Conservation (phyloP, 139 green algal genomes). For the Monoraphidium neglectum region DNA sequence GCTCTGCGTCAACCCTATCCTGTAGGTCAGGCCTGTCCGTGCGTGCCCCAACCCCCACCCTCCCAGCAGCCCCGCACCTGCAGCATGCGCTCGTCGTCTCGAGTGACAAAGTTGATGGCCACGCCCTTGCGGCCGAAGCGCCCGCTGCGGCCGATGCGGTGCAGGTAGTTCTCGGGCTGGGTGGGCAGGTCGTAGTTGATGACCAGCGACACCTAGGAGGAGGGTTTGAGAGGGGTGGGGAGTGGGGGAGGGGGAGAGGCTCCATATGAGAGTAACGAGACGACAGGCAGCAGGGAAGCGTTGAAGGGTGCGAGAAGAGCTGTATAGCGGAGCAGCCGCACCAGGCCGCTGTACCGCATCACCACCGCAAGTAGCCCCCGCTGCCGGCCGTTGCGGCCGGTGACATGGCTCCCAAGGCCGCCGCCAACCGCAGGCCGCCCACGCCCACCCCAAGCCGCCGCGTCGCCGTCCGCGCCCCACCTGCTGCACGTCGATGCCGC, state of each 20-base stretch:
- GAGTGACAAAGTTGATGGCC: constrained; percentile 99
- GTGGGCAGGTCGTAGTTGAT: constrained; percentile 99
- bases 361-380: not conserved
- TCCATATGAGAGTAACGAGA: not conserved
- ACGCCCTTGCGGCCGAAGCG: constrained; percentile 98
- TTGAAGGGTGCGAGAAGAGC: too few relatives aligned
- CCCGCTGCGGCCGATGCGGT: constrained; percentile 94
- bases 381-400: too few relatives aligned
- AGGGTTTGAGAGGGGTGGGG: not conserved
- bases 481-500: constrained; percentile 99
- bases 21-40: not conserved
- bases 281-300: too few relatives aligned
- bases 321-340: too few relatives aligned
- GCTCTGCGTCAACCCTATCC: too few relatives aligned
- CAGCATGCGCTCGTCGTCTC: constrained; percentile 94
- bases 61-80: constrained; percentile 34
- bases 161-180: constrained; percentile 99
- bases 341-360: not conserved
- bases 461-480: constrained; percentile 28
- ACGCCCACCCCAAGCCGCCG: not conserved
- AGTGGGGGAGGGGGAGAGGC: not conserved
- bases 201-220: constrained; percentile 93
- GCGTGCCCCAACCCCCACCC: not conserved
- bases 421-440: too few relatives aligned
- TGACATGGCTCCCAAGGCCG: too few relatives aligned